Percentiles rank a stretch among this genome's conserved stretches.
Conservation (phyloP, 371 early-diverging fungal species). For the Antonospora locustae region DNA sequence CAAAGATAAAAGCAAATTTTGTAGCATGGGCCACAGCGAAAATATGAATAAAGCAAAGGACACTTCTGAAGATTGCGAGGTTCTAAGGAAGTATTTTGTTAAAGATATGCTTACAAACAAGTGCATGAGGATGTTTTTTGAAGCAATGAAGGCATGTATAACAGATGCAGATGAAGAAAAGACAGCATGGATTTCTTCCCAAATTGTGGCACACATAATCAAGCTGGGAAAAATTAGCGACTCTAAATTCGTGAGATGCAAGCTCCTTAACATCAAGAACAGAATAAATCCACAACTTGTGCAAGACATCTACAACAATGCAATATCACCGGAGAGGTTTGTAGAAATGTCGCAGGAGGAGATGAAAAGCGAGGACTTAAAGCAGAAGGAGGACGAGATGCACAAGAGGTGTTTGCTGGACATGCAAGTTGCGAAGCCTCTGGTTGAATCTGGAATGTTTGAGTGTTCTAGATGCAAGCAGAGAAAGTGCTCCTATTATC, state of each 20-base stretch:
- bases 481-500: conserved; percentile 54
- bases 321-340: conserved; percentile 41
- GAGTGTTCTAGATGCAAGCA: conserved; percentile 54
- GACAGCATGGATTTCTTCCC: conserved; percentile 2
- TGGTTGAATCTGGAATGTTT: conserved; percentile 55
- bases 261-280: conserved; percentile 53
- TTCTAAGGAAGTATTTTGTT: neutral
- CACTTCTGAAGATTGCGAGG: neutral
- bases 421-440: conserved; percentile 43
- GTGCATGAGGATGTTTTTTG: conserved; percentile 35
- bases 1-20: no score
- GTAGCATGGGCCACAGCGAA: no score
- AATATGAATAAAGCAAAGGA: no score
- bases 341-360: conserved; percentile 49
- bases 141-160: conserved; percentile 22
- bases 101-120: conserved; percentile 27
- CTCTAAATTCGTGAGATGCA: conserved; percentile 40
- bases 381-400: conserved; percentile 41
- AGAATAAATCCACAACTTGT: conserved; percentile 46
- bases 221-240: conserved; percentile 3
- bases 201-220: conserved; percentile 17
- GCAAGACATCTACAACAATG: conserved; percentile 42
- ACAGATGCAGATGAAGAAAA: neutral
- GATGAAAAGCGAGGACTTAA: conserved; percentile 51
- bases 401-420: conserved; percentile 44